Percentiles rank a stretch among this genome's conserved stretches.
These are phyloP conservation scores for Galium porrigens DNA, from an alignment of 305 asterid genomes.

Conservation along the genomic window DNA sequence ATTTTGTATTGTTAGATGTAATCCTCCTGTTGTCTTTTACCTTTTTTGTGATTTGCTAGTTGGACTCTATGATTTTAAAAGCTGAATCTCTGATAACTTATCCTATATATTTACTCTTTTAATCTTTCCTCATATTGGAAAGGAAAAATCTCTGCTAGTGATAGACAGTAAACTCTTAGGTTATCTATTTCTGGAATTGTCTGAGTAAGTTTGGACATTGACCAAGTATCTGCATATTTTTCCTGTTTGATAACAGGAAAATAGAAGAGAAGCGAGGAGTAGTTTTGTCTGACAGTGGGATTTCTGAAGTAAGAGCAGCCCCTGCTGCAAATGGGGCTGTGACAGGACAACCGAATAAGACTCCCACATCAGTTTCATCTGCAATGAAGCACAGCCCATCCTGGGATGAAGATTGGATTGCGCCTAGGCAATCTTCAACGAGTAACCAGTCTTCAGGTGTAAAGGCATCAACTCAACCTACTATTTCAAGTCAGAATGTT, in stretches of 20 bases:
- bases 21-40: background rate
- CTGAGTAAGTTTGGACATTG: background rate
- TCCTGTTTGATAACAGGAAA: conserved; percentile 37
- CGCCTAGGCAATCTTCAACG: conserved; percentile 43
- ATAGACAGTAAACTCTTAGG: background rate
- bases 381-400: conserved; percentile 43
- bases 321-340: conserved; percentile 28
- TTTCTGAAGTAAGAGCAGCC: conserved; percentile 37
- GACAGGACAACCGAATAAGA: conserved; percentile 43
- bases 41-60: conserved; percentile 11
- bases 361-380: conserved; percentile 29
- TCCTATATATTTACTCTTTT: background rate
- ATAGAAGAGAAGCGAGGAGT: conserved; percentile 96
- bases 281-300: conserved; percentile 49
- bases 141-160: background rate
- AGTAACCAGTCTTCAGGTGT: conserved; percentile 27
- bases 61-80: background rate
- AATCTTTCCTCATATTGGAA: background rate
- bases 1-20: background rate
- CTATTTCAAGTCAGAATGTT: conserved; percentile 30
- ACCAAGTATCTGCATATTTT: background rate
- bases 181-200: background rate
- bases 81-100: background rate
- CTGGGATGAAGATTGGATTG: conserved; percentile 96
- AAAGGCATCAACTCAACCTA: conserved; percentile 33